A percentile compares a stretch with the other conserved stretches of the same genome.
phyloP scores from a whole-genome alignment of 305 asterid species.

The Rubia peregrina region DNA sequence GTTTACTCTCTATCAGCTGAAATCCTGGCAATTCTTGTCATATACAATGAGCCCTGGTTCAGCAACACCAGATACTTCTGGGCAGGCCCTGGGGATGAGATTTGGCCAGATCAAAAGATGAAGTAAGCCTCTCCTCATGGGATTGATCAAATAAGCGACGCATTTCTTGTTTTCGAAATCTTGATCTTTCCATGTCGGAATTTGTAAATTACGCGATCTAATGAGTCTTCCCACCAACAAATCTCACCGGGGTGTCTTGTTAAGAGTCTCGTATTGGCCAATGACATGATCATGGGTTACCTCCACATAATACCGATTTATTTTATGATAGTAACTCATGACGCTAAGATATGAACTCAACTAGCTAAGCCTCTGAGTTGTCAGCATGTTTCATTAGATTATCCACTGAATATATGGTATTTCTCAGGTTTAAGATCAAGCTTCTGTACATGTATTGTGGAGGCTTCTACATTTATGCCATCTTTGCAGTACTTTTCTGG shows the following conservation, averaged over 20 bases:
- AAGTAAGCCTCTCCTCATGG: conserved; percentile 18
- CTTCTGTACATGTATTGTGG: conserved; percentile 32
- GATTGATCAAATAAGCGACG: neutral
- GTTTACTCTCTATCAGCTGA: conserved; percentile 27
- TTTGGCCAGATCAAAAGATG: conserved; percentile 34
- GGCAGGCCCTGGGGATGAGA: conserved; percentile 30
- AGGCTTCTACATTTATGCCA: conserved; percentile 31
- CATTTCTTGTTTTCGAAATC: neutral
- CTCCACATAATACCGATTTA: no score
- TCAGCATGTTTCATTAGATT: neutral
- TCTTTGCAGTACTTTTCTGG: conserved; percentile 29
- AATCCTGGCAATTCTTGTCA: conserved; percentile 22
- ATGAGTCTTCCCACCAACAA: no score
- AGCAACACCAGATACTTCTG: conserved; percentile 27
- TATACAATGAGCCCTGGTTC: conserved; percentile 33
- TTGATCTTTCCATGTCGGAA: neutral
- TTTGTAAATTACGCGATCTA: no score
- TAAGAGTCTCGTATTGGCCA: no score
- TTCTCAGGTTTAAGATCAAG: conserved; percentile 28
- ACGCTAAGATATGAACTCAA: no score
- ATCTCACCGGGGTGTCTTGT: no score
- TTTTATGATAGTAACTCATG: no score
- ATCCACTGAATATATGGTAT: neutral
- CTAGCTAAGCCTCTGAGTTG: no score
- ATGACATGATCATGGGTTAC: no score